Conservation (phyloP, 805 yeast species). For the Grigorovia yakushimaensis region DNA sequence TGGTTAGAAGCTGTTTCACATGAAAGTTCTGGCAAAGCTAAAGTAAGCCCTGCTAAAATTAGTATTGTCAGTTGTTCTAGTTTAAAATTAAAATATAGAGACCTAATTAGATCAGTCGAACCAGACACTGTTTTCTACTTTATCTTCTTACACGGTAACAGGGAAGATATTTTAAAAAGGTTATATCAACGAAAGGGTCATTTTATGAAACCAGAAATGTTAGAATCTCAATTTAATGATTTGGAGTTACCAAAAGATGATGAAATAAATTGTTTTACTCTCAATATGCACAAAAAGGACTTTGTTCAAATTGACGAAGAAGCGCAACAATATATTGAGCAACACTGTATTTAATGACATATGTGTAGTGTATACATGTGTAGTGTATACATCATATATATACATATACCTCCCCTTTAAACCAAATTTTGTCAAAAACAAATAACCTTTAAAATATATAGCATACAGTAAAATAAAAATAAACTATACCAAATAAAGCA, state of each 20-base stretch:
- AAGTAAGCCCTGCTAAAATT: slow-evolving; percentile 18
- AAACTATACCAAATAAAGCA: too few species aligned
- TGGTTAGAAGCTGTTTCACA: slow-evolving; percentile 59
- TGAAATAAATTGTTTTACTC: slow-evolving; percentile 23
- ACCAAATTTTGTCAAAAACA: too few species aligned
- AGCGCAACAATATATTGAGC: slow-evolving; percentile 1
- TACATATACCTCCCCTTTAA: too few species aligned
- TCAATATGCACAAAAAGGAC: slow-evolving; percentile 23
- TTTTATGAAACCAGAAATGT: slow-evolving; percentile 82
- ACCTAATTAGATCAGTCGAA: slow-evolving; percentile 35
- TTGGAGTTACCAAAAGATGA: slow-evolving; percentile 57
- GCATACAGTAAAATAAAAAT: too few species aligned
- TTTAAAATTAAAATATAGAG: slow-evolving; percentile 65
- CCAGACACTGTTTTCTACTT: slow-evolving; percentile 40
- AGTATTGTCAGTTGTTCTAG: slow-evolving; percentile 75
- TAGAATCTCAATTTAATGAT: slow-evolving; percentile 63
- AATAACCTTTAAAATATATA: too few species aligned
- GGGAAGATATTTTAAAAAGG: slow-evolving; percentile 50
- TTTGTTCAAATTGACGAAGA: slow-evolving; percentile 17
- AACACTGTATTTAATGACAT: neutral
- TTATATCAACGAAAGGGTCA: slow-evolving; percentile 62
- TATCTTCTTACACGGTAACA: slow-evolving; percentile 57
- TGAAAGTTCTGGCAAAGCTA: slow-evolving; percentile 33
- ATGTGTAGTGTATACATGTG: neutral
- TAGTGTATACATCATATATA: neutral